phyloP scores from a whole-genome alignment of 805 yeast species.

The Blastobotrys chiropterorum region DNA sequence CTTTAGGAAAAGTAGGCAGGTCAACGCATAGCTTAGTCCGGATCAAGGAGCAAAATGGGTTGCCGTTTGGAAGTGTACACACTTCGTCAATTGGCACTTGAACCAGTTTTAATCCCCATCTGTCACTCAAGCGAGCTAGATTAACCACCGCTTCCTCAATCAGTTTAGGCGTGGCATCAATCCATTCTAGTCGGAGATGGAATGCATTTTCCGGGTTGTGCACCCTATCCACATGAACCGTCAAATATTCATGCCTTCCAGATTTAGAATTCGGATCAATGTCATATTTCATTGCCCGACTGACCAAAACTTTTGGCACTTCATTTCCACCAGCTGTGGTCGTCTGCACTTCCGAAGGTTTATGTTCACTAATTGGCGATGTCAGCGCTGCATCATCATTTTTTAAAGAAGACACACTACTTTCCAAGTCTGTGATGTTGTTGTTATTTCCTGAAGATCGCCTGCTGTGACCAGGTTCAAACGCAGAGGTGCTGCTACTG shows the following conservation, averaged over 20 bases:
- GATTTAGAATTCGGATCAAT: slow-evolving; percentile 70
- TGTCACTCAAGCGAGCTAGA: slow-evolving; percentile 78
- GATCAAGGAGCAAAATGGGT: slow-evolving; percentile 86
- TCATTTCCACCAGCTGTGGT: not conserved
- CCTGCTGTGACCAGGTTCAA: not conserved
- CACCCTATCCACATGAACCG: slow-evolving; percentile 83
- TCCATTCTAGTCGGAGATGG: slow-evolving; percentile 89
- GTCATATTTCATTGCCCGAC: slow-evolving; percentile 61
- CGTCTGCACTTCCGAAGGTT: not conserved
- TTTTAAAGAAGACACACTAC: not conserved
- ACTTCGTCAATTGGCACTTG: slow-evolving; percentile 91
- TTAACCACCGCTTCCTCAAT: slow-evolving; percentile 71
- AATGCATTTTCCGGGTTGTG: slow-evolving; percentile 94
- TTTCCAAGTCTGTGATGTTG: not conserved
- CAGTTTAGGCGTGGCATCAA: slow-evolving; percentile 78
- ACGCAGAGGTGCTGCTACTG: not conserved
- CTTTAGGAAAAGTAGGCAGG: slow-evolving; percentile 55
- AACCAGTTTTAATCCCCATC: slow-evolving; percentile 74
- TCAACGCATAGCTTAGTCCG: slow-evolving; percentile 58
- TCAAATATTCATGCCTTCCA: slow-evolving; percentile 67
- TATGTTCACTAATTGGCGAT: not conserved
- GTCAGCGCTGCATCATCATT: not conserved
- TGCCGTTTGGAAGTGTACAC: slow-evolving; percentile 63
- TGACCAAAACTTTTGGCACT: slow-evolving; percentile 33
- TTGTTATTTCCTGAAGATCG: not conserved